Evolutionary conservation across 208 protist genomes (phyloP), one percentile per base, ranked within the genome.

Genomic region (Eutreptiella sp.): DNA sequence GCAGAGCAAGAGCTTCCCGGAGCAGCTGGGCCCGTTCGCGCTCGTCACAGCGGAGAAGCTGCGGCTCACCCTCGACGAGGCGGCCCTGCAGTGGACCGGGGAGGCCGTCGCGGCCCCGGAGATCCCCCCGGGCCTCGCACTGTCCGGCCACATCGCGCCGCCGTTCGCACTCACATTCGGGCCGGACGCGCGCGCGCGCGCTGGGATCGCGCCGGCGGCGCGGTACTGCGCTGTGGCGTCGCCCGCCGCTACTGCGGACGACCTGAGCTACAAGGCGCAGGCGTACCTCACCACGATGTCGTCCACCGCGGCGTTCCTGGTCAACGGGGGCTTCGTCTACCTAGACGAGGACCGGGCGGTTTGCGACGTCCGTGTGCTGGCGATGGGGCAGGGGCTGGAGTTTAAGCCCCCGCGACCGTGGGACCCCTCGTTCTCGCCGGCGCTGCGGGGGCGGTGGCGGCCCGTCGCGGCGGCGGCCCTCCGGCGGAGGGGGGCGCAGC

Each of bases 311-410:
- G 33, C 11, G n/a, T 57, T 57, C 50, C 50, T 33, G n/a, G 7
- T 57, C 31, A 53, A 53, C 36, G 50, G 50, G n/a, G 50, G 50
- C 21, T 57, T 57, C 28, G 11, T 57, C 9, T 57, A 57, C 36
- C 24, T 57, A n/a, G n/a, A n/a, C 19, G 9, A 46, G 23, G 50
- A 26, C 36, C n/a, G 9, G 33, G 36, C 33, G 23, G 50, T 57
- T 32, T 24, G 33, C 11, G 50, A 33, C 28, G 29, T 33, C 11
- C 33, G 39, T 36, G 50, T 9, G 21, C 50, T 57, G 11, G 33
- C 50, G n/a, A 11, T 57, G 11, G 50, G 50, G 11, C 11, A 7
- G 50, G 24, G 11, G 7, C 14, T 57, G 50, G 11, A 31, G 9
- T 57, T 57, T 26, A 33, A 57, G 14, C 11, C 7, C 9, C 50